These are phyloP conservation scores for Reutealis trisperma DNA, from an alignment of 345 rosid genomes.

Conservation along the genomic window DNA sequence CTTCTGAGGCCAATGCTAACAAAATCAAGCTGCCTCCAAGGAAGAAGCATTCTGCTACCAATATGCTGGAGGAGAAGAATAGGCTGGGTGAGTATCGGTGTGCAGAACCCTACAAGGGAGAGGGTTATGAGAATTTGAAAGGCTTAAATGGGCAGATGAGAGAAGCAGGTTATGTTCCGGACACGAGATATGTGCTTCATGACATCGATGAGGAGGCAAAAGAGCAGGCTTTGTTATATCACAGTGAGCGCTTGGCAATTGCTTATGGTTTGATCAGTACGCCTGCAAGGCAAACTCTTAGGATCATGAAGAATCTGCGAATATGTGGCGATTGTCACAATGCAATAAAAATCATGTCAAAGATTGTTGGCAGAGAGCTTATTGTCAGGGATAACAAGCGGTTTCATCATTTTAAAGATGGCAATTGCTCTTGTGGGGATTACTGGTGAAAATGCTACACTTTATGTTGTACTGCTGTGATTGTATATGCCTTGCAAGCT, in stretches of 20 bases:
- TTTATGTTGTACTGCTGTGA: not conserved
- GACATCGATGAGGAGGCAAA: constrained; percentile 65
- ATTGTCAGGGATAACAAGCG: constrained; percentile 68
- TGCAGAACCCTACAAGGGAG: constrained; percentile 41
- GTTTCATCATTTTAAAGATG: constrained; percentile 63
- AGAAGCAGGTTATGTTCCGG: constrained; percentile 61
- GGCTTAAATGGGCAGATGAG: constrained; percentile 63
- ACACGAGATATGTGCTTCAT: constrained; percentile 64
- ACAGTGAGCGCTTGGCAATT: constrained; percentile 62
- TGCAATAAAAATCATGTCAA: constrained; percentile 64
- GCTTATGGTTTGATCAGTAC: constrained; percentile 68
- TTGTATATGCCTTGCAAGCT: not conserved
- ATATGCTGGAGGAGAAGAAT: constrained; percentile 61
- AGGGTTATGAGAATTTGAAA: constrained; percentile 27
- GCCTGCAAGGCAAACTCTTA: constrained; percentile 55
- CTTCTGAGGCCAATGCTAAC: constrained; percentile 24
- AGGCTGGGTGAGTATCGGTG: constrained; percentile 39
- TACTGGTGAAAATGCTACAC: constrained; percentile 41
- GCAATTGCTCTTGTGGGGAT: constrained; percentile 60
- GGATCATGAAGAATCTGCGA: constrained; percentile 67
- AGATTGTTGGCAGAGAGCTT: constrained; percentile 62
- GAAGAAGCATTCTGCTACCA: constrained; percentile 37
- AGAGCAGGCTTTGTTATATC: constrained; percentile 60
- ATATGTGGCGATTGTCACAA: constrained; percentile 71
- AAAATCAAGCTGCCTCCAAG: constrained; percentile 34